phyloP scores from a whole-genome alignment of 768 basidiomycete species.

The Kwoniella dejecticola region DNA sequence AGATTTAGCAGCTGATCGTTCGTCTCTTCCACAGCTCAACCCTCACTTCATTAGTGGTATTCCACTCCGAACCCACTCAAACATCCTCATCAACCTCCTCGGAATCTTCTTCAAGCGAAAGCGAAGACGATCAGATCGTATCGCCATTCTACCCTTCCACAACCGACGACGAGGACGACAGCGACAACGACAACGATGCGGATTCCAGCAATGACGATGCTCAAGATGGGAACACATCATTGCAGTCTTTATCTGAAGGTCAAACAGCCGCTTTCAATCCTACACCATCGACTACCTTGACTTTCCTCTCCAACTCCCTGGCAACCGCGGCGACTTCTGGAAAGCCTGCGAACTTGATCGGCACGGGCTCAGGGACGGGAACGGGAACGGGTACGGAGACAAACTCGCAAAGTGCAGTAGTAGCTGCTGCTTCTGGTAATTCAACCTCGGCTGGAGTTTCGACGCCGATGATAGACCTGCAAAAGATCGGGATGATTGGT shows the following conservation, averaged over 20 bases:
- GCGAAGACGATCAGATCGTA: constrained; percentile 3
- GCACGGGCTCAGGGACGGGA: not conserved
- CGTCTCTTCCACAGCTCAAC: no score
- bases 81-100: not conserved
- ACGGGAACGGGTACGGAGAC: no score
- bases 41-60: not conserved
- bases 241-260: constrained; percentile 1
- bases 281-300: constrained; percentile 2
- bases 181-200: not conserved
- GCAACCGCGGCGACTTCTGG: not conserved
- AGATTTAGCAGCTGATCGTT: no score
- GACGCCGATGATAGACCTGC: not conserved
- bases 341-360: not conserved
- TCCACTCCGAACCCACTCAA: not conserved
- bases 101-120: not conserved
- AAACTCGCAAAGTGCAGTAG: not conserved
- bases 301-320: not conserved
- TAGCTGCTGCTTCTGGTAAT: not conserved
- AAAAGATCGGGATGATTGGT: not conserved
- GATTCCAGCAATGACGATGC: no score
- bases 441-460: not conserved
- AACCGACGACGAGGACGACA: not conserved
- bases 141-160: constrained; percentile 4
- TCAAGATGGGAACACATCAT: not conserved
- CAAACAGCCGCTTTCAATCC: constrained; percentile 11